Conservation (phyloP, 2,329 filamentous ascomycete species). For the Dendrostoma leiphaemia region DNA sequence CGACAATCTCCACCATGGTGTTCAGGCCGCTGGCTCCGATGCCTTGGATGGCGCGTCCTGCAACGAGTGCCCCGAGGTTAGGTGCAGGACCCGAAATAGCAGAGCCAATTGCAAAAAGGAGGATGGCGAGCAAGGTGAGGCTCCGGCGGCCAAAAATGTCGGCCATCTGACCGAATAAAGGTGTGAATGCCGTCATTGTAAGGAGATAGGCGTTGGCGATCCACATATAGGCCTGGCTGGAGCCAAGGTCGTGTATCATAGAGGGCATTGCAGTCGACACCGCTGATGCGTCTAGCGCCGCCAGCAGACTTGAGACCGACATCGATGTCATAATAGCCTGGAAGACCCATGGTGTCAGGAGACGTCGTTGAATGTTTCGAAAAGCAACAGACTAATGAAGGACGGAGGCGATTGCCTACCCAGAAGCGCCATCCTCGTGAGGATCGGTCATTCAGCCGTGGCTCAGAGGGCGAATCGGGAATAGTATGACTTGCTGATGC, state of each 20-base stretch:
- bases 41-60: background rate
- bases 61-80: background rate
- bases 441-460: too few relatives aligned
- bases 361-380: too few relatives aligned
- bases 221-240: background rate
- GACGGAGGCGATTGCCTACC: too few relatives aligned
- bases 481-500: too few relatives aligned
- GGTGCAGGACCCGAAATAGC: background rate
- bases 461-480: too few relatives aligned
- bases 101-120: constrained; percentile 21
- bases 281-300: background rate
- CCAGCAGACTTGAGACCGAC: background rate
- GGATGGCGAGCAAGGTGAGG: background rate
- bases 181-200: background rate
- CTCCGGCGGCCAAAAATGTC: background rate
- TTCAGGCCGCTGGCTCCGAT: background rate
- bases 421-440: too few relatives aligned
- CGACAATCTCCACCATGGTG: background rate
- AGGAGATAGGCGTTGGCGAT: constrained; percentile 1
- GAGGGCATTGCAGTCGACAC: background rate
- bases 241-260: background rate
- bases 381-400: too few relatives aligned
- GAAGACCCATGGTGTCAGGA: too few relatives aligned
- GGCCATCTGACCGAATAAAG: background rate
- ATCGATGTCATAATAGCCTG: too few relatives aligned